Evolutionary conservation across 140 eudicot species (phyloP), one percentile per base, ranked within the genome.

Genomic region (Ambrosia hybrid): DNA sequence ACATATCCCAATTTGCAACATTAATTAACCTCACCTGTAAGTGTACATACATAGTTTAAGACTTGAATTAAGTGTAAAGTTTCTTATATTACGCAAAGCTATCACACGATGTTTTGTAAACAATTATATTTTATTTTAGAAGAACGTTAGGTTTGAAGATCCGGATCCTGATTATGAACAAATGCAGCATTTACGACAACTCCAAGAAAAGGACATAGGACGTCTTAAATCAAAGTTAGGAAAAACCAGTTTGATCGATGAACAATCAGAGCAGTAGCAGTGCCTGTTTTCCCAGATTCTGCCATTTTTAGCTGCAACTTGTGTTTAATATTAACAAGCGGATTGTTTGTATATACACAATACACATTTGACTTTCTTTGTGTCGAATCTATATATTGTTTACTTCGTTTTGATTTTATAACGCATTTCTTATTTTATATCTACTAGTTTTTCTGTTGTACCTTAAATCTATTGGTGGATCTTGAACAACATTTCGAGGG

Each of bases 1-100:
- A 82, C 16, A 75, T 86, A 64, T 80, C 82, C 52, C 89, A 88
- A 71, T 93, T 90, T 84, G 97, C 89, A n/a, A 83, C 97, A 33
- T 78, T 83, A 41, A 81, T 87, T 58, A 76, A 90, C 66, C 89
- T 90, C 39, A 66, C 70, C 4, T 38, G 72, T 12, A 59, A 49
- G 69, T 26, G 72, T 65, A 66, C 34, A 48, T 58, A 66, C 34
- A 48, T 21, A 16, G 36, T 13, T 67, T 68, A 14, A 8, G 30
- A 13, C 74, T 67, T 30, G 6, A 37, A 6, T 55, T 66, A 16
- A 67, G 63, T 66, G 61, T 75, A 43, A 14, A 66, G 16, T 56
- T 30, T 68, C 34, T 45, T 46, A 48, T n/a, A 15, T 58, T 48
- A 46, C 16, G 48, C 65, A 49, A 76, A 77, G 7, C 10, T 37